Base-by-base conservation (phyloP, 2,329 filamentous ascomycete species). In the Fusarium dlaminii region DNA sequence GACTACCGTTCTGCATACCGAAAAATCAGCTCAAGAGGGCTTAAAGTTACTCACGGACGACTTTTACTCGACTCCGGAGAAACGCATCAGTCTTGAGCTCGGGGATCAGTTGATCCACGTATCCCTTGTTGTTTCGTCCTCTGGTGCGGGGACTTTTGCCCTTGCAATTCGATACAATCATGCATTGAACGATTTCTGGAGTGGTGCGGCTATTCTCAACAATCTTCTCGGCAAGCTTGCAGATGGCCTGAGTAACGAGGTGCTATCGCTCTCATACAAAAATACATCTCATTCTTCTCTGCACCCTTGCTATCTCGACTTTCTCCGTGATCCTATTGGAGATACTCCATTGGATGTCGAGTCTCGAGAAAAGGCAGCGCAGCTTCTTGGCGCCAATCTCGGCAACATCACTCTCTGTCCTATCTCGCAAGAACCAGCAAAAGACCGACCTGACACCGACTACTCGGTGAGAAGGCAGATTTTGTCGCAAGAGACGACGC, bases 101-200 rank as follows among this genome's bases (percentile, higher is more conserved):
- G 63, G 58, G 20, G 18, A 45, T 6, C 63, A 54, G 11, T 22
- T 63, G 2, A 63, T 65, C 18, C 32, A 65, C 9, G 15, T 46
- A 20, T 65, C 46, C 2, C 27, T 65, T 9, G 22, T 63, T 22
- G n/a, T n/a, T 24, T 54, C 63, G 4, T 65, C 58, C 13, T 29
- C 63, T 5, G 58, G 63, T 8, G 7, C 20, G 1, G 32, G 32
- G 1, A 65, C 6, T 4, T 65, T 65, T 29, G 39, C 46, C 4
- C 39, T 65, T n/a, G 58, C 32, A 7, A 65, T 65, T 7, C 46
- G 63, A 10, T 65, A 30, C 15, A 65, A 63, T 5, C 63, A 65
- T 65, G 63, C 63, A 24, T 22, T 65, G 3, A 65, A 65, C n/a
- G 63, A 65, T 13, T 45, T 54, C 18, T 65, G 63, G 63, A 65